These are phyloP conservation scores for Cyclotella atomus DNA, from an alignment of 108 stramenopile genomes.

Conservation along the genomic window DNA sequence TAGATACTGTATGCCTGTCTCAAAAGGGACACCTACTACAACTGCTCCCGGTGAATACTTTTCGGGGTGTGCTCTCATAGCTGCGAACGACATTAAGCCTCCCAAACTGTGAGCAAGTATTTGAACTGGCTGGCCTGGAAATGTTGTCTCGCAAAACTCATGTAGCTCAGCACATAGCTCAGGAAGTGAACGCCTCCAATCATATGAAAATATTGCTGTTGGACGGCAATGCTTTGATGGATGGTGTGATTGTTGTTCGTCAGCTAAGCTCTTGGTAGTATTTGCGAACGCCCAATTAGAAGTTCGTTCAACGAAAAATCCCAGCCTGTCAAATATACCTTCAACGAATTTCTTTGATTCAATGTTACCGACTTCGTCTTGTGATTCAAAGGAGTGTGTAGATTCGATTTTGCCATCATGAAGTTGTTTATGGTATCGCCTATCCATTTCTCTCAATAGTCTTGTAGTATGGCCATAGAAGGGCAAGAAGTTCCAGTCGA, in stretches of 20 bases:
- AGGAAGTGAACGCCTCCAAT: slow-evolving; percentile 56
- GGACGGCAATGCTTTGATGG: slow-evolving; percentile 42
- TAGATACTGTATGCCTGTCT: slow-evolving; percentile 58
- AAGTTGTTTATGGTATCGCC: slow-evolving; percentile 31
- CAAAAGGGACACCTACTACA: slow-evolving; percentile 60
- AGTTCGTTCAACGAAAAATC: slow-evolving; percentile 42
- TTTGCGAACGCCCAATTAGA: slow-evolving; percentile 44
- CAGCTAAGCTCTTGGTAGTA: slow-evolving; percentile 13
- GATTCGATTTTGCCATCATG: slow-evolving; percentile 37
- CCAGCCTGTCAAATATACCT: slow-evolving; percentile 40
- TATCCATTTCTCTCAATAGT: slow-evolving; percentile 45
- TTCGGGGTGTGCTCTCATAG: slow-evolving; percentile 53
- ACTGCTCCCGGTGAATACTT: slow-evolving; percentile 57
- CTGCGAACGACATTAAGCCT: slow-evolving; percentile 53
- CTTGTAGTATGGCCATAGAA: slow-evolving; percentile 58
- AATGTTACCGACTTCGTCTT: slow-evolving; percentile 16
- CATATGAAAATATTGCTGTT: slow-evolving; percentile 53
- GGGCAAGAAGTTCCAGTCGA: slow-evolving; percentile 46
- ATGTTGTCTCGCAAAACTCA: slow-evolving; percentile 53
- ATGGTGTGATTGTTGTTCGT: slow-evolving; percentile 29
- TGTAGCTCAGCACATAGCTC: slow-evolving; percentile 52
- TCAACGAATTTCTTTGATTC: neutral
- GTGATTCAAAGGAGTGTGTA: slow-evolving; percentile 21
- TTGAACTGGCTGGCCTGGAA: slow-evolving; percentile 58
- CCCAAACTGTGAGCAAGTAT: slow-evolving; percentile 57